A percentile compares a stretch with the other conserved stretches of the same genome.
These are phyloP conservation scores for Potentilla sterilis DNA, from an alignment of 306 rosid genomes.

Conservation along the genomic window DNA sequence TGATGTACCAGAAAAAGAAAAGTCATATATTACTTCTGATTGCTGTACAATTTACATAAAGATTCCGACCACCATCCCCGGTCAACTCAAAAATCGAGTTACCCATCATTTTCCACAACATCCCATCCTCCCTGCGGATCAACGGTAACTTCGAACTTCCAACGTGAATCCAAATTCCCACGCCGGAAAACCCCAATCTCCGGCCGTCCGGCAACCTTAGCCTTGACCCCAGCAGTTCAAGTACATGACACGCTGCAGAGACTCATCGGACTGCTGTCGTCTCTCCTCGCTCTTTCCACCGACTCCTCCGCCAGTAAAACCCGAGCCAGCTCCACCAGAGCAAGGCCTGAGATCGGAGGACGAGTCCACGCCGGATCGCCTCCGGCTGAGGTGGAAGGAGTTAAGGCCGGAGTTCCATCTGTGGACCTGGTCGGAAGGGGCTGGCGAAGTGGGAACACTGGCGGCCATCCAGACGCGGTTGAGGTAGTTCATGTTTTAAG, in stretches of 20 bases:
- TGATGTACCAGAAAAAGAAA: not conserved
- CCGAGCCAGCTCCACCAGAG: conserved; percentile 43
- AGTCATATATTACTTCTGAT: not conserved
- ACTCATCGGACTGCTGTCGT: conserved; percentile 59
- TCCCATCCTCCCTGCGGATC: not conserved
- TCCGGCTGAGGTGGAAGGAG: conserved; percentile 50
- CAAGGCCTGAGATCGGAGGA: conserved; percentile 35
- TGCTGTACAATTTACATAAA: conserved; percentile 11
- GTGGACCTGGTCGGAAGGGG: conserved; percentile 59
- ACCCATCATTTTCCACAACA: not conserved
- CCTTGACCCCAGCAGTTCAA: conserved; percentile 95
- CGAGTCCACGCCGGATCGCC: conserved; percentile 32
- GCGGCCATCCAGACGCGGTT: conserved; percentile 70
- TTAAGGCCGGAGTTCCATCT: conserved; percentile 53
- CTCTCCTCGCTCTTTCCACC: conserved; percentile 37
- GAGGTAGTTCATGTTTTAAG: conserved; percentile 45
- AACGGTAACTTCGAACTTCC: not conserved
- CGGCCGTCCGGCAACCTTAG: conserved; percentile 33
- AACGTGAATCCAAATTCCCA: not conserved
- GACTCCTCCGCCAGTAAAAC: conserved; percentile 25
- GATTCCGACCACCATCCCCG: not conserved
- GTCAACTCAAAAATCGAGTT: conserved; percentile 9
- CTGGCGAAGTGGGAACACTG: conserved; percentile 67
- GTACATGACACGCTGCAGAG: conserved; percentile 81
- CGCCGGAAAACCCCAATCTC: conserved; percentile 6